Evolutionary conservation across 305 asterid genomes (phyloP), one percentile per base, ranked within the genome.

Genomic region (Ilex paraguariensis): DNA sequence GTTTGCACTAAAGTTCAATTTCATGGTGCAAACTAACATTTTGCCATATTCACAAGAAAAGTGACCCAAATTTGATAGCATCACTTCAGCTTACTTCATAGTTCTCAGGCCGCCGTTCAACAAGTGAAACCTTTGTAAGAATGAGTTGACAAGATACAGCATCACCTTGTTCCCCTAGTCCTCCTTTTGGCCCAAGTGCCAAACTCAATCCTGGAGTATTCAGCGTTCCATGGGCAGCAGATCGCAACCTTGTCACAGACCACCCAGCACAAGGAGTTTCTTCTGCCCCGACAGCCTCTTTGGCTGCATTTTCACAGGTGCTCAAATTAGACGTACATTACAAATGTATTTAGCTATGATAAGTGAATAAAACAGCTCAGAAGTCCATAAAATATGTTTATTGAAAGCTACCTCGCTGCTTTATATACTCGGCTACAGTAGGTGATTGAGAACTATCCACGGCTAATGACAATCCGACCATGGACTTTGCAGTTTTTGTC

Each of bases 261-360:
- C 99, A 94, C 67, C 87, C 88, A 55, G 93, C 95, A 64, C 81
- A 89, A 73, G 97, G 99, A 77, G 96, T 86, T 87, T 94, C 97
- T 69, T 86, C 95, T 30, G 93, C 97, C 69, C 99, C 97, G 62
- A 93, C 95, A 74, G 93, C 99, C 68, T 93, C 99, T 78, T 84
- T 84, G 59, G 87, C 99, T 93, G 81, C 75, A 82, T 57, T 66
- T 66, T 77, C 49, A 44, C 66, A 66, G 62, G 70, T 21, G 54
- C 65, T 32, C 54, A 54, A 44, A 48, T 56, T 56, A 72, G 66
- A 67, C 42, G 70, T 59, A 69, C 36, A 31, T 57, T 36, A 56
- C 56, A 50, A 56, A 60, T 12, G 28, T 21, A 66, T 44, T 8
- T 33, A 31, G 13, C 31, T n/a, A 21, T 36, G 42, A 2, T 36